A percentile compares a stretch with the other conserved stretches of the same genome.
Evolutionary conservation across 2,329 filamentous ascomycete genomes (phyloP).

Genomic region (Pyricularia pennisetigena): DNA sequence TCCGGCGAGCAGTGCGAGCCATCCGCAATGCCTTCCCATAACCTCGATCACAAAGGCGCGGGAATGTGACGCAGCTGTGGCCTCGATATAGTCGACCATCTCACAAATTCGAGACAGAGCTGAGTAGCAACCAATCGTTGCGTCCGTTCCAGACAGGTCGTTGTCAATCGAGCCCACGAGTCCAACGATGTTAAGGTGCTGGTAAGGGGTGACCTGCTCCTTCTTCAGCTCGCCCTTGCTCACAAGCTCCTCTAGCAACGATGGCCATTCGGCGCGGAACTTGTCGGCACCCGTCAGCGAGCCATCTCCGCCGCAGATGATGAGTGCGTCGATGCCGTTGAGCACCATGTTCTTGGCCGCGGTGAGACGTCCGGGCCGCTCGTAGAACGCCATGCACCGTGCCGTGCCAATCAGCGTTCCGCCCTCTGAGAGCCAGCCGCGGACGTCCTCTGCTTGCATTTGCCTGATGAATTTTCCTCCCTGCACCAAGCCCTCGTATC

Average conservation of each 20-base stretch:
- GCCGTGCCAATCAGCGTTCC: conserved; percentile 95
- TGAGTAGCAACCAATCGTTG: conserved; percentile 94
- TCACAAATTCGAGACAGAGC: conserved; percentile 89
- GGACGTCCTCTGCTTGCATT: conserved; percentile 88
- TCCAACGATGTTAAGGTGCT: conserved; percentile 89
- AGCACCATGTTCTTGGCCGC: conserved; percentile 93
- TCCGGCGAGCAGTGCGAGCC: conserved; percentile 92
- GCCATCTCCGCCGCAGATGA: conserved; percentile 95
- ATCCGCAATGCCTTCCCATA: conserved; percentile 97
- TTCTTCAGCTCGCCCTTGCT: conserved; percentile 57
- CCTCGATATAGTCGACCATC: conserved; percentile 93
- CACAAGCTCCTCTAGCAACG: conserved; percentile 77
- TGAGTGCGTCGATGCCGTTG: conserved; percentile 86
- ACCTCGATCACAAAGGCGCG: conserved; percentile 96
- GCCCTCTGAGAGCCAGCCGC: conserved; percentile 87
- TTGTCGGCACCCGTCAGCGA: conserved; percentile 91
- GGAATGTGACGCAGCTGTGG: conserved; percentile 88
- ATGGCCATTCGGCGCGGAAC: conserved; percentile 88
- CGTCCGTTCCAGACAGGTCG: conserved; percentile 92
- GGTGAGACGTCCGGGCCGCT: conserved; percentile 70
- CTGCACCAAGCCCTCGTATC: conserved; percentile 88
- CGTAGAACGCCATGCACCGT: conserved; percentile 84
- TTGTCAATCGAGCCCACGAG: conserved; percentile 97
- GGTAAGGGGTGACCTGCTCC: conserved; percentile 66
- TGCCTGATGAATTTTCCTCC: conserved; percentile 81